Evolutionary conservation across 2,329 filamentous ascomycete genomes (phyloP), one percentile per base, ranked within the genome.

Genomic region (Colletotrichum melonis): DNA sequence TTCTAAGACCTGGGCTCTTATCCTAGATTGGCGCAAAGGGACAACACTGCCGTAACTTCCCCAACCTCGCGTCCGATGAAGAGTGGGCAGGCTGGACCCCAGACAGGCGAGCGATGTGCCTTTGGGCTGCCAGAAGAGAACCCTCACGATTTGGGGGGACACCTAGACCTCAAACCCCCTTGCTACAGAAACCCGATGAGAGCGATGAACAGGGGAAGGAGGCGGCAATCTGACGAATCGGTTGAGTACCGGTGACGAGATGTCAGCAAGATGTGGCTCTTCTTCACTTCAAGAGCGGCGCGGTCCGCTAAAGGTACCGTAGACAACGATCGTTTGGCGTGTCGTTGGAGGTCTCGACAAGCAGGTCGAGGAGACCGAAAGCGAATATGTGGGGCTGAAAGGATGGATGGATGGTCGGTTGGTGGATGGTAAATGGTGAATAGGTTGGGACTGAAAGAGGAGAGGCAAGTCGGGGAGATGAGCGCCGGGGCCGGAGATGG

Each of bases 331-430:
- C 26, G 22, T 35, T 46, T n/a, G 22, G 35, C 54, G 63, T 68
- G 26, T 58, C 52, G 52, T 63, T 58, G 57, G 28, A 30, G 54
- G 35, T 35, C 22, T 35, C 22, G 19, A 49, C 14, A 55, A 58
- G 64, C 16, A 54, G 42, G 38, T 54, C 24, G 38, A 63, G 30
- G 38, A 72, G 69, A 72, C 64, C 69, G 69, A 72, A 72, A 72
- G 69, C 69, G 64, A 72, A 63, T 63, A 56, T 68, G 69, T 68
- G 69, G 64, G 62, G 60, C 11, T 65, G 24, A 16, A 60, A 24
- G 19, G 46, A 63, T 38, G 19, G 42, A 63, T 54, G 55, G 22
- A 14, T 60, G 62, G 16, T 58, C n/a, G 57, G 35, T 56, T 56
- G 24, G 56, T 32, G 63, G 32, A 30, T 60, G 24, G 38, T 28